These are phyloP conservation scores for Cordia subcordata DNA, from an alignment of 257 asterid genomes.

Conservation along the genomic window DNA sequence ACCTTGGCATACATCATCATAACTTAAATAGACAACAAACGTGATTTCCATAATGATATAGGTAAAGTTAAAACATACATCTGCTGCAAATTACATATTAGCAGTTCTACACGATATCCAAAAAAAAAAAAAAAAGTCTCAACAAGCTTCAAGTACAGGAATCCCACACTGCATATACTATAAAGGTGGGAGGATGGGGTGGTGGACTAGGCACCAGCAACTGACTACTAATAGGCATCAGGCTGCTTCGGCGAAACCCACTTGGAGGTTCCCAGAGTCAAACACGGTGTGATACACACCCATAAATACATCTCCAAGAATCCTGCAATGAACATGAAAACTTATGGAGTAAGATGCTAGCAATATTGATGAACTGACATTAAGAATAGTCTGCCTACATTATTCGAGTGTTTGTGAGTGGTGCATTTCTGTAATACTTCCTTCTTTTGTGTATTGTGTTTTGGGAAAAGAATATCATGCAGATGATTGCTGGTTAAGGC, in stretches of 20 bases:
- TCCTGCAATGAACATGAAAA: constrained; percentile 47
- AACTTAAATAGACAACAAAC: no score
- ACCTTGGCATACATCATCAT: no score
- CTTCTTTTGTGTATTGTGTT: neutral
- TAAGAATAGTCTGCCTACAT: neutral
- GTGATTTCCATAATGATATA: no score
- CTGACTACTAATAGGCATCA: constrained; percentile 10
- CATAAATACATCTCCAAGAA: constrained; percentile 97
- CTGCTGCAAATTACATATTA: neutral
- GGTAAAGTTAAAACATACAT: neutral
- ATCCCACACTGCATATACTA: neutral
- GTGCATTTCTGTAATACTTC: neutral
- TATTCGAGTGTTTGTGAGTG: neutral
- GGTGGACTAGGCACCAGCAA: neutral
- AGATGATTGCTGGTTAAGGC: neutral
- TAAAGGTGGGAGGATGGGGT: neutral
- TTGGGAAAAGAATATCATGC: neutral
- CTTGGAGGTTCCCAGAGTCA: constrained; percentile 71
- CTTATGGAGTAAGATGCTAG: neutral
- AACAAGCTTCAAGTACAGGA: neutral
- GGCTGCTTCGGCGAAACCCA: constrained; percentile 89
- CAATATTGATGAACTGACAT: neutral
- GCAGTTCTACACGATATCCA: neutral
- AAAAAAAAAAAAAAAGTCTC: no score
- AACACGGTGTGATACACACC: constrained; percentile 90